Percentiles rank a stretch among this genome's conserved stretches.
These are phyloP conservation scores for Rhynchospora pubera DNA, from an alignment of 176 grass and related monocot genomes.

Conservation along the genomic window DNA sequence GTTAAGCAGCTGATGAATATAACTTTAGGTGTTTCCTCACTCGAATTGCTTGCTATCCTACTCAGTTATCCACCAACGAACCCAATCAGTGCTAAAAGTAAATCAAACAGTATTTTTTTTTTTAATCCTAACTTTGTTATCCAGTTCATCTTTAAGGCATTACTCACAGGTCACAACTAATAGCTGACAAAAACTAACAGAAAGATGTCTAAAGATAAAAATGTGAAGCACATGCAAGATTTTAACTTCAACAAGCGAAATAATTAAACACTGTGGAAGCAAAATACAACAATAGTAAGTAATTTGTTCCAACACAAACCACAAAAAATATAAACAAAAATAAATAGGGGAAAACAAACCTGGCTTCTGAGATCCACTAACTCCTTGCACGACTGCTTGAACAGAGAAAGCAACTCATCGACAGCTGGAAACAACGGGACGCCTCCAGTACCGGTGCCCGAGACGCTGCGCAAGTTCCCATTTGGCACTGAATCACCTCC, in stretches of 20 bases:
- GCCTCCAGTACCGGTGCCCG: constrained; percentile 36
- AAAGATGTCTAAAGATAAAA: neutral
- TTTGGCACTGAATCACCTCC: constrained; percentile 10
- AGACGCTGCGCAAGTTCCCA: constrained; percentile 14
- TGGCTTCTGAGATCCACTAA: constrained; percentile 80
- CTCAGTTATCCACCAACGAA: neutral
- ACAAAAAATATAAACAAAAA: neutral
- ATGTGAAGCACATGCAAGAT: neutral
- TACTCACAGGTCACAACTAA: neutral
- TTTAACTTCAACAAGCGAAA: neutral
- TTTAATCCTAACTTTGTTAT: neutral
- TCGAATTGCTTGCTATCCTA: neutral
- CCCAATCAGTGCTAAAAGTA: neutral
- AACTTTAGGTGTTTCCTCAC: neutral
- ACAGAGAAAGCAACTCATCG: constrained; percentile 74
- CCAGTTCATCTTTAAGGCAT: neutral
- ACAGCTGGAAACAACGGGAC: constrained; percentile 77
- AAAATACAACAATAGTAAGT: neutral
- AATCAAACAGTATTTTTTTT: neutral
- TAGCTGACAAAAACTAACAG: neutral
- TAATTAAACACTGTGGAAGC: neutral
- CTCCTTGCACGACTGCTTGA: constrained; percentile 99
- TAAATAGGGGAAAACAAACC: constrained; percentile 25
- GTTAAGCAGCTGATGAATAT: neutral
- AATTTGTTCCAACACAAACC: neutral